phyloP scores from a whole-genome alignment of 306 rosid genomes.

The Sechiopsis laciniata region DNA sequence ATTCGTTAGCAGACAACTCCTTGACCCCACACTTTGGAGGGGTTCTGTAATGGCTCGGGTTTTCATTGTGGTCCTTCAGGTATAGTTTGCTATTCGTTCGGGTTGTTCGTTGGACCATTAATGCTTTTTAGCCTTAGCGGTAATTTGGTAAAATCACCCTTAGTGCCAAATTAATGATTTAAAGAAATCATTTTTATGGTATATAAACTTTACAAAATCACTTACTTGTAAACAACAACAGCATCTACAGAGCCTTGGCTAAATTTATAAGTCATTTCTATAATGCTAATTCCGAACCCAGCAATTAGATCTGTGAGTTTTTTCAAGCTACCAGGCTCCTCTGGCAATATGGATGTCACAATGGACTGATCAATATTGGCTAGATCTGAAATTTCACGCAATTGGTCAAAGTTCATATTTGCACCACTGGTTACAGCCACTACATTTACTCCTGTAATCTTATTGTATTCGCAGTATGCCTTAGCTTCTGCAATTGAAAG shows the following conservation, averaged over 20 bases:
- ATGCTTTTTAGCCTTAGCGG: too few species aligned
- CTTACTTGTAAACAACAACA: slow-evolving; percentile 71
- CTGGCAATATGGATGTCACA: slow-evolving; percentile 56
- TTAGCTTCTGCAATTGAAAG: slow-evolving; percentile 89
- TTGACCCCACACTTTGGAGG: too few species aligned
- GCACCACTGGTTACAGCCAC: slow-evolving; percentile 88
- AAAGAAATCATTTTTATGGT: too few species aligned
- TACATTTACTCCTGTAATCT: slow-evolving; percentile 63
- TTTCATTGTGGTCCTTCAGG: too few species aligned
- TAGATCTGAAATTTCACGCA: slow-evolving; percentile 69
- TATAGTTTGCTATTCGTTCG: too few species aligned
- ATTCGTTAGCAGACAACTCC: too few species aligned
- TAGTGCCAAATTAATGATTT: too few species aligned
- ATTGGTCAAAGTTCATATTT: slow-evolving; percentile 90
- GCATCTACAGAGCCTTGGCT: slow-evolving; percentile 44
- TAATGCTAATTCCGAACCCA: slow-evolving; percentile 33
- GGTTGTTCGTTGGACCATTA: too few species aligned
- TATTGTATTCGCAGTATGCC: slow-evolving; percentile 87
- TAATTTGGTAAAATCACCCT: too few species aligned
- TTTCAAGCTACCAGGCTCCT: slow-evolving; percentile 79
- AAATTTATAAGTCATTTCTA: slow-evolving; percentile 71
- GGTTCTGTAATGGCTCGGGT: too few species aligned
- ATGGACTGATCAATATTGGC: slow-evolving; percentile 86
- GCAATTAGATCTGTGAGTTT: slow-evolving; percentile 54
- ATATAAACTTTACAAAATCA: background rate